phyloP scores from a whole-genome alignment of 2,329 filamentous ascomycete species.

The Pseudogymnoascus sp. region DNA sequence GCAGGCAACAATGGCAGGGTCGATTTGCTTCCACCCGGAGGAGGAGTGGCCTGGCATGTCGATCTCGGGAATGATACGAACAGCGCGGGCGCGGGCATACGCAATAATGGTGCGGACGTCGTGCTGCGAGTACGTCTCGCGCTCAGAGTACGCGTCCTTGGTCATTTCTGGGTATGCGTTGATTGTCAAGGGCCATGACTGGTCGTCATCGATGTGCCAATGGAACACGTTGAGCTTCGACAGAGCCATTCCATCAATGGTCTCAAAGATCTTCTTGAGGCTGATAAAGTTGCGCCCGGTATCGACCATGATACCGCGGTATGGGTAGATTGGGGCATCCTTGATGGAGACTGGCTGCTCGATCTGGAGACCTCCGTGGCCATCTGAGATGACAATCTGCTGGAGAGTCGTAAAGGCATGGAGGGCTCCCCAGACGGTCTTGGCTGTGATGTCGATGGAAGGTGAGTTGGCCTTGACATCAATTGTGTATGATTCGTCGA shows the following conservation, averaged over 20 bases:
- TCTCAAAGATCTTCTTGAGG: slow-evolving; percentile 61
- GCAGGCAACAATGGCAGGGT: slow-evolving; percentile 58
- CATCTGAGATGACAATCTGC: slow-evolving; percentile 70
- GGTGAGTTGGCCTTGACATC: slow-evolving; percentile 42
- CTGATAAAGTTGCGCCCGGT: slow-evolving; percentile 65
- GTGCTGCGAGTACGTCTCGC: slow-evolving; percentile 56
- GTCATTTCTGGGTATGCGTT: slow-evolving; percentile 64
- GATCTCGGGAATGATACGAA: slow-evolving; percentile 66
- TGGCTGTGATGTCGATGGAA: slow-evolving; percentile 46
- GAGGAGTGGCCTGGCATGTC: slow-evolving; percentile 71
- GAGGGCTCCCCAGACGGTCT: slow-evolving; percentile 60
- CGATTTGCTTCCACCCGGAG: slow-evolving; percentile 52
- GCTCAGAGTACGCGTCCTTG: slow-evolving; percentile 63
- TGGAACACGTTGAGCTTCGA: slow-evolving; percentile 79
- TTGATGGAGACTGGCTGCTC: slow-evolving; percentile 62
- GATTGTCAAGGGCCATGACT: slow-evolving; percentile 77
- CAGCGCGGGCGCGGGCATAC: slow-evolving; percentile 60
- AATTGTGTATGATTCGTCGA: slow-evolving; percentile 72
- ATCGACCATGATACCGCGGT: slow-evolving; percentile 74
- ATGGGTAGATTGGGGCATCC: slow-evolving; percentile 64
- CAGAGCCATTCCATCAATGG: slow-evolving; percentile 67
- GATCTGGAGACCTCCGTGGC: slow-evolving; percentile 47
- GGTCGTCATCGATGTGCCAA: slow-evolving; percentile 71
- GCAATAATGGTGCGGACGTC: slow-evolving; percentile 61
- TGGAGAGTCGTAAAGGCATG: slow-evolving; percentile 66